Evolutionary conservation across 352 stramenopile species (phyloP).

Genomic region (Phytophthora cryptogea): DNA sequence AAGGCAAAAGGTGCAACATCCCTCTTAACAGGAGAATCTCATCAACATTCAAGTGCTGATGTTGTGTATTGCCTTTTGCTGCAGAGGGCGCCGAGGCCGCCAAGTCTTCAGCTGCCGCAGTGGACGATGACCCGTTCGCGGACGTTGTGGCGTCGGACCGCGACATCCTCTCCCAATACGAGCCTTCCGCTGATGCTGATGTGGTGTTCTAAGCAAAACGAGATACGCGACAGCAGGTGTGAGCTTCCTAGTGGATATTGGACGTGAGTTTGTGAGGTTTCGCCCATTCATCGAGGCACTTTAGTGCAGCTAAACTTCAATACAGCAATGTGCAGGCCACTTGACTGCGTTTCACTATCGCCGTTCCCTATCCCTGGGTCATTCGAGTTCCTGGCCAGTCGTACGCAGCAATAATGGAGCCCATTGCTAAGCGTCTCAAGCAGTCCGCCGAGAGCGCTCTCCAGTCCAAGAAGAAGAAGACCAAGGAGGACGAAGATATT

Average conservation of each 20-base stretch:
- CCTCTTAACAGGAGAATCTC: neutral
- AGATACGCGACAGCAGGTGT: neutral
- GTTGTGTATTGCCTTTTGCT: slow-evolving; percentile 1
- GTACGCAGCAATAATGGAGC: slow-evolving; percentile 52
- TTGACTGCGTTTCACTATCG: slow-evolving; percentile 33
- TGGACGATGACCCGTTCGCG: slow-evolving; percentile 70
- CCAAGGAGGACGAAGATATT: slow-evolving; percentile 53
- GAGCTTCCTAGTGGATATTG: neutral
- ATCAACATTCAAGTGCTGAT: neutral
- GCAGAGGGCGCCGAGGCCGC: slow-evolving; percentile 17
- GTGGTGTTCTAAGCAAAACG: slow-evolving; percentile 70
- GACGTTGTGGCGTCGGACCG: slow-evolving; percentile 71
- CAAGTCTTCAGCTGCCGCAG: slow-evolving; percentile 13
- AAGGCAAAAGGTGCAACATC: slow-evolving; percentile 59
- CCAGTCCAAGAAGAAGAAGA: slow-evolving; percentile 11
- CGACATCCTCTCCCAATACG: slow-evolving; percentile 85
- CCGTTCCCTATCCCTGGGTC: slow-evolving; percentile 6
- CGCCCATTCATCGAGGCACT: slow-evolving; percentile 5
- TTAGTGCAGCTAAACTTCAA: slow-evolving; percentile 31
- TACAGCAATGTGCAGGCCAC: slow-evolving; percentile 3
- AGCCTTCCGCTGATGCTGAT: slow-evolving; percentile 71
- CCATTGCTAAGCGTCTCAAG: slow-evolving; percentile 83
- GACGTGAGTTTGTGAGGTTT: slow-evolving; percentile 6
- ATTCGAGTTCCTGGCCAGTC: slow-evolving; percentile 31
- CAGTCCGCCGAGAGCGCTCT: slow-evolving; percentile 74